Evolutionary conservation across 768 basidiomycete species (phyloP).

Genomic region (Tylopilus plumbeoviolaceoides): DNA sequence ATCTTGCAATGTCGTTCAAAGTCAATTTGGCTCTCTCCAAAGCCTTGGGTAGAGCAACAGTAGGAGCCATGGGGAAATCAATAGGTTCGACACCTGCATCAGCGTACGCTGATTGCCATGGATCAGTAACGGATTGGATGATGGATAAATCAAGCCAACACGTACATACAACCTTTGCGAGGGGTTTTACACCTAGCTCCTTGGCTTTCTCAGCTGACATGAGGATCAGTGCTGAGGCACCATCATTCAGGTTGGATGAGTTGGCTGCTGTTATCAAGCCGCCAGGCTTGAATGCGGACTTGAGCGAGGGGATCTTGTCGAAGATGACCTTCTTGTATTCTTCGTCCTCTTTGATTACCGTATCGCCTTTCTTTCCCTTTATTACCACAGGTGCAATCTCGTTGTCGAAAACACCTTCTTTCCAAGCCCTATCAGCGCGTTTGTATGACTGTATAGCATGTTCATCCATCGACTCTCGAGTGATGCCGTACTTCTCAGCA

Average conservation of each 20-base stretch:
- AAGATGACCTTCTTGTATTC: constrained; percentile 96
- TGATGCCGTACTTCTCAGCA: constrained; percentile 77
- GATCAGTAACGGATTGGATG: constrained; percentile 2
- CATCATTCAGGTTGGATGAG: constrained; percentile 92
- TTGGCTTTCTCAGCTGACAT: constrained; percentile 92
- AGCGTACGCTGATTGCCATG: constrained; percentile 68
- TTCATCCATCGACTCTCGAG: constrained; percentile 82
- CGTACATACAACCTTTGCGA: constrained; percentile 94
- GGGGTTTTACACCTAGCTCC: constrained; percentile 85
- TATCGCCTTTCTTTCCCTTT: constrained; percentile 93
- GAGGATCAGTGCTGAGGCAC: constrained; percentile 91
- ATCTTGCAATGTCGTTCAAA: constrained; percentile 79
- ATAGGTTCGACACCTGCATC: constrained; percentile 96
- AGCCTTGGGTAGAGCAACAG: constrained; percentile 85
- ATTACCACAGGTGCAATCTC: constrained; percentile 90
- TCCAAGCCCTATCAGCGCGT: constrained; percentile 91
- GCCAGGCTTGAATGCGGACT: constrained; percentile 85
- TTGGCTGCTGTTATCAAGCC: constrained; percentile 96
- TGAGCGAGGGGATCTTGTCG: constrained; percentile 87
- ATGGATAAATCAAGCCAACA: constrained; percentile 10
- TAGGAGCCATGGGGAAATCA: constrained; percentile 95
- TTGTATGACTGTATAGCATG: constrained; percentile 95
- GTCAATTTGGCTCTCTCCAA: constrained; percentile 83
- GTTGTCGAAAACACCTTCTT: constrained; percentile 73
- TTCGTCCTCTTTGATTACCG: constrained; percentile 88